phyloP scores from a whole-genome alignment of 495 filamentous ascomycete genomes.

The Annulohypoxylon maeteangense region DNA sequence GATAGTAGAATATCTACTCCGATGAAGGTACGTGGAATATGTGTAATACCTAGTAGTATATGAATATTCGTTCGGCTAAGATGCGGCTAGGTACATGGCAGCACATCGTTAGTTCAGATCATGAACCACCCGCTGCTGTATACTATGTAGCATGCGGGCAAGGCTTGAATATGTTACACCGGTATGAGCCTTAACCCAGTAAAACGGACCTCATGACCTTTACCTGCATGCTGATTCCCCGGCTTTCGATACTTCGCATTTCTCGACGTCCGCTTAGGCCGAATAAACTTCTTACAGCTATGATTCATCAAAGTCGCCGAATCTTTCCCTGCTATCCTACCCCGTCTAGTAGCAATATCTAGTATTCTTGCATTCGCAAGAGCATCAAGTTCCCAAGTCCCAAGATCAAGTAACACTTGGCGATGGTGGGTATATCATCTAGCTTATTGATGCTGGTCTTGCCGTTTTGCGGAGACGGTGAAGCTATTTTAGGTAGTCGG shows the following conservation, averaged over 20 bases:
- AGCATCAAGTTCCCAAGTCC: background rate
- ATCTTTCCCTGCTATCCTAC: background rate
- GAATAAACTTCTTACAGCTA: background rate
- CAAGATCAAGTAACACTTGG: background rate
- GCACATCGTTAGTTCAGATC: slow-evolving; percentile 34
- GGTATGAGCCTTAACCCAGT: slow-evolving; percentile 19
- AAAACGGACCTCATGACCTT: slow-evolving; percentile 36
- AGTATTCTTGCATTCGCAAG: background rate
- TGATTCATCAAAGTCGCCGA: slow-evolving; percentile 7
- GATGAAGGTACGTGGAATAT: slow-evolving; percentile 19
- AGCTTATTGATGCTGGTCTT: slow-evolving; percentile 3
- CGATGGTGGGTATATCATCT: slow-evolving; percentile 1
- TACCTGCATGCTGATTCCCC: slow-evolving; percentile 23
- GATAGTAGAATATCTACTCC: background rate
- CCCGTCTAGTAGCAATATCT: background rate
- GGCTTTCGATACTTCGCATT: slow-evolving; percentile 6
- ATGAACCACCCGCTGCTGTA: slow-evolving; percentile 22
- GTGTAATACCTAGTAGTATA: slow-evolving; percentile 2
- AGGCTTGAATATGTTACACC: slow-evolving; percentile 35
- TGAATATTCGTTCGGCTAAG: background rate
- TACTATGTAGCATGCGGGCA: slow-evolving; percentile 15
- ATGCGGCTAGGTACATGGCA: slow-evolving; percentile 13
- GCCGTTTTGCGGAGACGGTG: slow-evolving; percentile 5
- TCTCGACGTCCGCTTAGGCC: slow-evolving; percentile 13
- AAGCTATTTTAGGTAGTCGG: slow-evolving; percentile 13